These are phyloP conservation scores for Apophysomyces trapeziformis DNA, from an alignment of 371 early-diverging fungal genomes.

Conservation along the genomic window DNA sequence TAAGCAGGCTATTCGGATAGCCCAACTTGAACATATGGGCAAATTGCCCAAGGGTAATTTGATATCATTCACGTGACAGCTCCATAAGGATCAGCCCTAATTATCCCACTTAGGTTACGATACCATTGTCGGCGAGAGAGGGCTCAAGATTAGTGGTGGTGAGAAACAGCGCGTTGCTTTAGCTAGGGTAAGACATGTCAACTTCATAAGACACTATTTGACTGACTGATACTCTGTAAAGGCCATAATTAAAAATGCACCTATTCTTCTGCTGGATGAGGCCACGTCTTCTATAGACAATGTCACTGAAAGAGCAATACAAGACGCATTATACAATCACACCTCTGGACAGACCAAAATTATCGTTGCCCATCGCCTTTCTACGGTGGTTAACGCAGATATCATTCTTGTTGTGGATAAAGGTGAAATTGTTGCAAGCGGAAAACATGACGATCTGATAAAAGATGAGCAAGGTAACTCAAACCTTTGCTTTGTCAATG, in stretches of 20 bases:
- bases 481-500: too few species aligned
- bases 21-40: too few species aligned
- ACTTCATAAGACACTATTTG: too few species aligned
- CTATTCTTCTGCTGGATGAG: conserved; percentile 61
- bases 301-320: conserved; percentile 70
- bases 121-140: conserved; percentile 69
- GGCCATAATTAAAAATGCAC: conserved; percentile 72
- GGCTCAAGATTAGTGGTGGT: conserved; percentile 58
- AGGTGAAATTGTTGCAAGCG: conserved; percentile 68
- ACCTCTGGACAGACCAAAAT: conserved; percentile 78
- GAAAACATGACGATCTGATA: conserved; percentile 50
- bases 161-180: conserved; percentile 56
- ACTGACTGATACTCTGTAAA: conserved; percentile 59
- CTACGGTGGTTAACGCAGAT: conserved; percentile 77
- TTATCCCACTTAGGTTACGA: conserved; percentile 52
- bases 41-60: too few species aligned
- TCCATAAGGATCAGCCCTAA: too few species aligned
- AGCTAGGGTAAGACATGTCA: too few species aligned
- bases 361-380: conserved; percentile 86
- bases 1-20: too few species aligned
- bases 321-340: conserved; percentile 73
- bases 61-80: too few species aligned
- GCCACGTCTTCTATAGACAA: conserved; percentile 70
- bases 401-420: conserved; percentile 74
- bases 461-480: too few species aligned